Evolutionary conservation across 1,284 basidiomycete species (phyloP).

Genomic region (Thecaphora thlaspeos): DNA sequence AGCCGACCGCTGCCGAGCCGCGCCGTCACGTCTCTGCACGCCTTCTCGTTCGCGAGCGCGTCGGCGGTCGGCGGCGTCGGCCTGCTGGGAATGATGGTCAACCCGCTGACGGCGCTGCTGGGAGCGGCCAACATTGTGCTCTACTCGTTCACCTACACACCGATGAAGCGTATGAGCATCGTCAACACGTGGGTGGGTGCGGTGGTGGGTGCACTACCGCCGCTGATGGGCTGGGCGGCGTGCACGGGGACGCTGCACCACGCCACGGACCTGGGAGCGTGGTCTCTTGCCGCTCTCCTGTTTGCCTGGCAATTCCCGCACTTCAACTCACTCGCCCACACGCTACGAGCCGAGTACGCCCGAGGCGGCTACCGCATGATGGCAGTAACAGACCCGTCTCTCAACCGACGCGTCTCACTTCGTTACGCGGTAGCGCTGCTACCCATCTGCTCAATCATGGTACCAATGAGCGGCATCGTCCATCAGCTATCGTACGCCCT

Average conservation of each 20-base stretch:
- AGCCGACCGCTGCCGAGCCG: slow-evolving; percentile 83
- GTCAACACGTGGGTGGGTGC: slow-evolving; percentile 94
- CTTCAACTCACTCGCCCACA: slow-evolving; percentile 89
- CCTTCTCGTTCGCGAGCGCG: slow-evolving; percentile 71
- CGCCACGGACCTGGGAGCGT: slow-evolving; percentile 55
- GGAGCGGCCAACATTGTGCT: slow-evolving; percentile 82
- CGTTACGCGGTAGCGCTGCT: slow-evolving; percentile 78
- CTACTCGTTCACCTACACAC: slow-evolving; percentile 90
- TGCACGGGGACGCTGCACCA: slow-evolving; percentile 79
- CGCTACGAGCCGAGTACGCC: slow-evolving; percentile 84
- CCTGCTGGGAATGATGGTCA: slow-evolving; percentile 80
- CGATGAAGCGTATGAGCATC: slow-evolving; percentile 84
- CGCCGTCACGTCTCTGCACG: slow-evolving; percentile 79
- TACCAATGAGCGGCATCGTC: slow-evolving; percentile 47
- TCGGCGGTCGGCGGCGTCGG: slow-evolving; percentile 77
- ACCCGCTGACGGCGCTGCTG: slow-evolving; percentile 80
- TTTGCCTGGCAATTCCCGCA: slow-evolving; percentile 99
- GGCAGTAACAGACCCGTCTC: slow-evolving; percentile 72
- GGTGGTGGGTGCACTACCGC: slow-evolving; percentile 87
- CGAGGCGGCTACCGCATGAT: slow-evolving; percentile 94
- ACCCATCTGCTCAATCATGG: slow-evolving; percentile 76
- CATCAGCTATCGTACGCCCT: slow-evolving; percentile 68
- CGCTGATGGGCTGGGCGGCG: slow-evolving; percentile 97
- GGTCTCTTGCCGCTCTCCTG: slow-evolving; percentile 60
- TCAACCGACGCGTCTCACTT: slow-evolving; percentile 82